phyloP scores from a whole-genome alignment of 2,329 filamentous ascomycete genomes.

The Dissoconium aciculare region DNA sequence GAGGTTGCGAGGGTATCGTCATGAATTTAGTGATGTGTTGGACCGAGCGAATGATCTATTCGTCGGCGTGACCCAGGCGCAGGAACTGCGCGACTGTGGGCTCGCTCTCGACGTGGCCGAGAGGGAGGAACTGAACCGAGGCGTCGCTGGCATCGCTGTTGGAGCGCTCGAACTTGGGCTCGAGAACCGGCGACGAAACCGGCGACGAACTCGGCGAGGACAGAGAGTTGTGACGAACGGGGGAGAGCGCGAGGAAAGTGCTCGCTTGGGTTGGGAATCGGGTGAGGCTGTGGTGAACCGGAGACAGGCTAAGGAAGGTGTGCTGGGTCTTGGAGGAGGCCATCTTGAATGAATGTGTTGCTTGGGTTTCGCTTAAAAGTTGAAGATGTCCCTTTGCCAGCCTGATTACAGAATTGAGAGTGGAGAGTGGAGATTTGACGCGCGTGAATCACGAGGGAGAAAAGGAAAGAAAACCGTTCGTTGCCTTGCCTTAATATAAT shows the following conservation, averaged over 20 bases:
- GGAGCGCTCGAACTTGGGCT: slow-evolving; percentile 9
- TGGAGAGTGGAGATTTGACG: no score
- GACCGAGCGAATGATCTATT: no score
- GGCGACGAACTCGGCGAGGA: neutral
- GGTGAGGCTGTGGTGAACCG: neutral
- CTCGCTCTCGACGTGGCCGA: slow-evolving; percentile 10
- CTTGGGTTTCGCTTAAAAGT: no score
- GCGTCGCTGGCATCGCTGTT: slow-evolving; percentile 9
- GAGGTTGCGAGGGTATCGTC: no score
- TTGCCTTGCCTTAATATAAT: neutral
- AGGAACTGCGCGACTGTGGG: no score
- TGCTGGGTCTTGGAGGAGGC: neutral
- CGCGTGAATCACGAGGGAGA: neutral
- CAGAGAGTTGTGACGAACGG: neutral
- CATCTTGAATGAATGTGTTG: neutral
- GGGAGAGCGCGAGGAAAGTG: neutral
- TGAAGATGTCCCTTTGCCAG: no score
- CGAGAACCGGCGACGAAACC: slow-evolving; percentile 1
- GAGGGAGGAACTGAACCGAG: slow-evolving; percentile 7
- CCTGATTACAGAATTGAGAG: no score
- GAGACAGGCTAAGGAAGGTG: slow-evolving; percentile 8
- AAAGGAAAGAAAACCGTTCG: neutral
- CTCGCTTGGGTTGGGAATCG: neutral
- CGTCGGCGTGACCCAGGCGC: no score
- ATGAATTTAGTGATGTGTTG: no score